Conservation (phyloP, 2,329 filamentous ascomycete genomes). For the Eurotiales sp. region DNA sequence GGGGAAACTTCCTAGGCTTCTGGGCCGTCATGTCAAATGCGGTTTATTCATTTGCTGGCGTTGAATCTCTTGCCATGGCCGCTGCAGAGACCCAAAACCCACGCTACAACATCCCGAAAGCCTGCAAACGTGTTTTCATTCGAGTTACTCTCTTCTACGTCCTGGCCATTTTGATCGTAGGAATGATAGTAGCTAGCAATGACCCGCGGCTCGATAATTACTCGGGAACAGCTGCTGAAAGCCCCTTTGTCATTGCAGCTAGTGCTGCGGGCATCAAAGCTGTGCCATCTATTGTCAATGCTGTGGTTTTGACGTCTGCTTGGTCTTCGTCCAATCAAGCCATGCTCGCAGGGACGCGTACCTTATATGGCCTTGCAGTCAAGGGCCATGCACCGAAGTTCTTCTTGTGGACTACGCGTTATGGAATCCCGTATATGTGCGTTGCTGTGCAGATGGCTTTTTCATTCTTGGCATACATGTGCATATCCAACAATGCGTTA, state of each 20-base stretch:
- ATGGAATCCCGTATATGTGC: constrained; percentile 44
- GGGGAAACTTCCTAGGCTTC: constrained; percentile 63
- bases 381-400: constrained; percentile 43
- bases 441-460: constrained; percentile 48
- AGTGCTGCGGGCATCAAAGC: constrained; percentile 35
- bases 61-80: constrained; percentile 73
- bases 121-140: constrained; percentile 16
- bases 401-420: constrained; percentile 39
- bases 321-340: constrained; percentile 43
- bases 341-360: constrained; percentile 54
- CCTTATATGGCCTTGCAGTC: constrained; percentile 63
- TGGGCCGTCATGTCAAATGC: constrained; percentile 49
- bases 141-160: constrained; percentile 16
- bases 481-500: constrained; percentile 59
- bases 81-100: constrained; percentile 61
- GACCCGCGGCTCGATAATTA: constrained; percentile 15
- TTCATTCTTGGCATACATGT: constrained; percentile 67
- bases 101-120: constrained; percentile 16
- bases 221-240: constrained; percentile 24
- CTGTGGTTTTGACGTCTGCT: constrained; percentile 40
- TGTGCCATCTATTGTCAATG: constrained; percentile 40
- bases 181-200: constrained; percentile 15
- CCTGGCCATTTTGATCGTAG: constrained; percentile 15
- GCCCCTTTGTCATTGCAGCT: constrained; percentile 44
- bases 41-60: constrained; percentile 50